Evolutionary conservation across 1,284 basidiomycete species (phyloP), one percentile per base, ranked within the genome.

Genomic region (Microbotryum lychnidis-dioicae): DNA sequence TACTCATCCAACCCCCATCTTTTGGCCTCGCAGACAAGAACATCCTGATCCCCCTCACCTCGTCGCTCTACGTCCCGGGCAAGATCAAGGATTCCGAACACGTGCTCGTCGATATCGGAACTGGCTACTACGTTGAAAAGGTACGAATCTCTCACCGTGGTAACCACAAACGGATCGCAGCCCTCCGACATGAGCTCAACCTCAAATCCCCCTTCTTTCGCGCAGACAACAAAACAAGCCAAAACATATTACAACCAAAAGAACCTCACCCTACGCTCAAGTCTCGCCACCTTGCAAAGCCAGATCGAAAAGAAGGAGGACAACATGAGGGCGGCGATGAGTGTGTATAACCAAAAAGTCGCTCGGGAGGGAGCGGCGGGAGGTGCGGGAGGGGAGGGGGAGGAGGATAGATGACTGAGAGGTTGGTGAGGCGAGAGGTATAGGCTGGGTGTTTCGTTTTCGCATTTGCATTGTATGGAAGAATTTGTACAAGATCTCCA

Each of bases 61-160:
- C 89, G 74, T 96, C 91, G 2, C 81, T 98, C 4, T 97, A 97
- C 74, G 89, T 97, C 18, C 91, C 93, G 1, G 94, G 93, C 33
- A 91, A 86, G 76, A 80, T 97, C 44, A 80, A 80, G 29, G 87
- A 97, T 73, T 76, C 83, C 2, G 86, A 91, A 54, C 83, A 90
- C 68, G 92, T 98, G 54, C 86, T 97, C 62, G 85, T 98, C 21
- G 94, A 98, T 74, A 83, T 98, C 37, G 94, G 94, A 2, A 97
- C 94, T 0, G 94, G 94, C 0, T 98, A 97, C 77, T 97, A 87
- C 72, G 87, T 98, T 21, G 86, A 90, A 76, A 97, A 97, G 82
- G 92, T 91, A 59, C 45, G 66, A 23, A 27, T 18, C 25, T 31
- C 33, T 27, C 23, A 23, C 12, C 21, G 16, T 27, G 29, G 8